Evolutionary conservation across 2,329 filamentous ascomycete species (phyloP).

Genomic region (Penicillium griseofulvum): DNA sequence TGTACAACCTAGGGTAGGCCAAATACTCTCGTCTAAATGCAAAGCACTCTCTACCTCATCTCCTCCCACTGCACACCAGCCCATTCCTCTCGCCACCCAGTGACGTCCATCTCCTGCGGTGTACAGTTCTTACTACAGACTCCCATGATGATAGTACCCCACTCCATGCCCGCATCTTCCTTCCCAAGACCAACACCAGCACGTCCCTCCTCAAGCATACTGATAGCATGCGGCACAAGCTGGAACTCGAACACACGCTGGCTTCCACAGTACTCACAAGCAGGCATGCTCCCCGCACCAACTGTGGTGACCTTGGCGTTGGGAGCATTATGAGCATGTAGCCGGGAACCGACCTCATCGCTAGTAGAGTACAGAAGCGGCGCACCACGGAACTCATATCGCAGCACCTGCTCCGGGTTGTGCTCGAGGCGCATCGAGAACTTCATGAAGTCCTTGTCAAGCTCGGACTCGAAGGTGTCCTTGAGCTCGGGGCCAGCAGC

Average conservation of each 20-base stretch:
- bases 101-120: slow-evolving; percentile 58
- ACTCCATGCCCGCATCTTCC: slow-evolving; percentile 83
- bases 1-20: not conserved
- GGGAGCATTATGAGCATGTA: slow-evolving; percentile 41
- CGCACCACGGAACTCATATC: slow-evolving; percentile 71
- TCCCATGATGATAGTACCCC: slow-evolving; percentile 86
- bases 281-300: slow-evolving; percentile 57
- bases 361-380: slow-evolving; percentile 78
- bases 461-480: slow-evolving; percentile 71
- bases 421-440: slow-evolving; percentile 76
- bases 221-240: slow-evolving; percentile 85
- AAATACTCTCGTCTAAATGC: not conserved
- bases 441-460: slow-evolving; percentile 75
- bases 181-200: slow-evolving; percentile 56
- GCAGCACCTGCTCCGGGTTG: slow-evolving; percentile 78
- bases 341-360: slow-evolving; percentile 68
- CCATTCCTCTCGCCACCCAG: slow-evolving; percentile 91
- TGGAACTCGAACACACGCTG: slow-evolving; percentile 86
- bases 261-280: slow-evolving; percentile 72
- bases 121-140: slow-evolving; percentile 82
- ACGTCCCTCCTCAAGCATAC: slow-evolving; percentile 76
- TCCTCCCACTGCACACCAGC: slow-evolving; percentile 98
- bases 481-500: slow-evolving; percentile 50
- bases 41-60: slow-evolving; percentile 22
- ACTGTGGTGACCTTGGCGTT: slow-evolving; percentile 30